phyloP scores from a whole-genome alignment of 371 early-diverging fungal genomes.

The Parasitella parasitica region DNA sequence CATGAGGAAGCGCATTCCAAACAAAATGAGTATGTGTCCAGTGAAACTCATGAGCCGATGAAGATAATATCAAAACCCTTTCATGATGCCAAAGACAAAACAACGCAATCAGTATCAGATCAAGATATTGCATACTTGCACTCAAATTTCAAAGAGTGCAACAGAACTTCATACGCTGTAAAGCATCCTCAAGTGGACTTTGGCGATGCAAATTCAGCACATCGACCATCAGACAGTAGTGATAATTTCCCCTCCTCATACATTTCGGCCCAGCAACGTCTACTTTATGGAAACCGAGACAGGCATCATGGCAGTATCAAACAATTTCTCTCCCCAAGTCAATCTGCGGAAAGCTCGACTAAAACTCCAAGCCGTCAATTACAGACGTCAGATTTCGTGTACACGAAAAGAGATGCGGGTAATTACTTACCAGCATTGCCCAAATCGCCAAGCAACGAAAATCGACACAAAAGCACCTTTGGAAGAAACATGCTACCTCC shows the following conservation, averaged over 20 bases:
- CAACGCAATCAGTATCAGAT: not conserved
- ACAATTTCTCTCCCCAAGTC: not conserved
- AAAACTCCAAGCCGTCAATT: not conserved
- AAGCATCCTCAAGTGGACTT: not conserved
- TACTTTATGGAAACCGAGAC: too few relatives aligned
- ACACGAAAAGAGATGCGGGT: not conserved
- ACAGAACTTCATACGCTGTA: not conserved
- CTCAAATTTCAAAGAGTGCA: not conserved
- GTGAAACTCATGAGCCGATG: not conserved
- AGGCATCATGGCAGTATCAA: not conserved
- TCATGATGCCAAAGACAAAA: not conserved
- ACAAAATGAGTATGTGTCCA: not conserved
- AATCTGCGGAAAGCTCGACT: not conserved
- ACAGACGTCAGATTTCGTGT: not conserved
- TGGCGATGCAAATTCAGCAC: not conserved
- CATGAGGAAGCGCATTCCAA: not conserved
- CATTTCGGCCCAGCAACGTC: not conserved
- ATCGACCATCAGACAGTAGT: not conserved
- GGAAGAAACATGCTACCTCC: conserved; percentile 4
- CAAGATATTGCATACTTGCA: not conserved
- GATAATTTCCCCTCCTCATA: not conserved
- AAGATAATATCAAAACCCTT: not conserved
- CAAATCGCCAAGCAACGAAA: not conserved
- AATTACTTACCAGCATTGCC: not conserved
- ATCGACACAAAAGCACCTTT: not conserved